A percentile compares a stretch with the other conserved stretches of the same genome.
These are phyloP conservation scores for Nemania serpens DNA, from an alignment of 2,329 filamentous ascomycete species.

Conservation along the genomic window DNA sequence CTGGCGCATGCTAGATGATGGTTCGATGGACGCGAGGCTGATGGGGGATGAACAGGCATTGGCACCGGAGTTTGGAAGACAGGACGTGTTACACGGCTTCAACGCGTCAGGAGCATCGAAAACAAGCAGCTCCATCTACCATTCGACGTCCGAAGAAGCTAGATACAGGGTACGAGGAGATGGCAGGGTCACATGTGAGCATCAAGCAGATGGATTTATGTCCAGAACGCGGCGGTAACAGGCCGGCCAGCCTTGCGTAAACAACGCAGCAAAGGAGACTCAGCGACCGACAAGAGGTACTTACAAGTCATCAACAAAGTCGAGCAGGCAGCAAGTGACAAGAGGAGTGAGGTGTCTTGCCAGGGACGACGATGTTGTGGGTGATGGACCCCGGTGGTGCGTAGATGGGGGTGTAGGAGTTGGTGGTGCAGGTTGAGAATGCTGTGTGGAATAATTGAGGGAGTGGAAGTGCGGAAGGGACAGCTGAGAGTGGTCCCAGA, in stretches of 20 bases:
- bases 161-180: constrained; percentile 34
- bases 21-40: constrained; percentile 56
- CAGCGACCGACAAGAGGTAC: constrained; percentile 32
- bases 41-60: constrained; percentile 51
- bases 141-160: constrained; percentile 33
- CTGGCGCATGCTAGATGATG: constrained; percentile 45
- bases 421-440: constrained; percentile 35
- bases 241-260: constrained; percentile 37
- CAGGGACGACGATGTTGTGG: constrained; percentile 23
- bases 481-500: constrained; percentile 29
- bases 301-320: constrained; percentile 43
- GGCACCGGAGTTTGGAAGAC: constrained; percentile 30
- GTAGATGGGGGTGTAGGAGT: constrained; percentile 35
- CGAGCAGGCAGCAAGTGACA: constrained; percentile 25
- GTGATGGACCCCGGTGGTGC: constrained; percentile 38
- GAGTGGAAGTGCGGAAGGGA: constrained; percentile 40
- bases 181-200: constrained; percentile 39
- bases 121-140: constrained; percentile 35
- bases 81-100: constrained; percentile 27
- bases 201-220: constrained; percentile 38
- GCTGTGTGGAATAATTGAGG: constrained; percentile 39
- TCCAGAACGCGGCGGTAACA: constrained; percentile 38
- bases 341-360: constrained; percentile 24
- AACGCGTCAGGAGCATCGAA: constrained; percentile 35
- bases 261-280: constrained; percentile 26